phyloP scores from a whole-genome alignment of 108 stramenopile species.

The Aurantiochytrium sp. region DNA sequence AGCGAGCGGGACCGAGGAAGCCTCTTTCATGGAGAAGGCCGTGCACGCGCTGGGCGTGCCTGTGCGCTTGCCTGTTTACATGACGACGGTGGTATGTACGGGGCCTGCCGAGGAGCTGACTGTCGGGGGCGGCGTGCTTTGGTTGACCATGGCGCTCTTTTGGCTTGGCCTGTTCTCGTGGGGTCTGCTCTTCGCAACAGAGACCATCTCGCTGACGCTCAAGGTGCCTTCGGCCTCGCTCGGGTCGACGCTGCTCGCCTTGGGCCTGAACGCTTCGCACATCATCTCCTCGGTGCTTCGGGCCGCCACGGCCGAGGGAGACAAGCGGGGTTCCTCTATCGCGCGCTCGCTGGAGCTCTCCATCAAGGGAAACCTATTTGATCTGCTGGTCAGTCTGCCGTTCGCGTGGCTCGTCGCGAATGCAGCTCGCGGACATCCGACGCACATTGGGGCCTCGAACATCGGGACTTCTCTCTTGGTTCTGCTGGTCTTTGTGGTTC shows the following conservation, averaged over 20 bases:
- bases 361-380: constrained; percentile 17
- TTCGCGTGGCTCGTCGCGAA: background rate
- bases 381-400: constrained; percentile 14
- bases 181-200: background rate
- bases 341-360: constrained; percentile 3
- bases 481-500: background rate
- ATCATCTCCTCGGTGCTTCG: background rate
- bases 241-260: background rate
- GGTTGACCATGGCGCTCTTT: background rate
- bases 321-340: background rate
- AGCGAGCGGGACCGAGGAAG: background rate
- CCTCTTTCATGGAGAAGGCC: background rate
- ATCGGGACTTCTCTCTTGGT: background rate
- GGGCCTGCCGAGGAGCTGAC: background rate
- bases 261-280: background rate
- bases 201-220: background rate
- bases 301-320: background rate
- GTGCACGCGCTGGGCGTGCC: background rate
- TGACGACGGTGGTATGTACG: background rate
- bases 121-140: background rate
- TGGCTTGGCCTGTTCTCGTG: background rate
- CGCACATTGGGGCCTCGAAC: background rate
- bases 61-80: background rate
- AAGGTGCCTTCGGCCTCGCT: background rate
- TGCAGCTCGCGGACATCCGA: background rate